Percentiles rank a stretch among this genome's conserved stretches.
Conservation (phyloP, 805 yeast species). For the Sporopachydermia quercuum region DNA sequence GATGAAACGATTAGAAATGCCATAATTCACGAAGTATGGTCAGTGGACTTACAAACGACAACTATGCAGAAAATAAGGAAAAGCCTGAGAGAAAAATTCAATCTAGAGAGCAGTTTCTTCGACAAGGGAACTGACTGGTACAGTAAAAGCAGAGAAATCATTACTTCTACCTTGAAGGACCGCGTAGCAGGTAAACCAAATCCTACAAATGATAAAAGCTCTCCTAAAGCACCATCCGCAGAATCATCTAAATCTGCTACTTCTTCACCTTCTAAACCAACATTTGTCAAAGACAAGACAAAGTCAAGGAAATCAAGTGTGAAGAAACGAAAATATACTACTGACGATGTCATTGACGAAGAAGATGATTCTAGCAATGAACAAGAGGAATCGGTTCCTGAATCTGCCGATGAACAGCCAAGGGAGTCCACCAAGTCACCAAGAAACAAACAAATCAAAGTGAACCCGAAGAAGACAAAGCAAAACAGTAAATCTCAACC, state of each 20-base stretch:
- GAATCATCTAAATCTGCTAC: too few species aligned
- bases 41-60: neutral
- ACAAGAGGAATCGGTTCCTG: neutral
- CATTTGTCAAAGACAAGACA: too few species aligned
- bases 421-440: neutral
- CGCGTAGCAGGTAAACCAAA: neutral
- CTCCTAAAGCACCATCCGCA: neutral
- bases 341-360: neutral
- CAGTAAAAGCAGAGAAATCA: neutral
- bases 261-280: too few species aligned
- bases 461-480: neutral
- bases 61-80: neutral
- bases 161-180: neutral
- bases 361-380: slow-evolving; percentile 1
- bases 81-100: neutral
- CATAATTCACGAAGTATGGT: neutral
- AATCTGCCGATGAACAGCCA: neutral
- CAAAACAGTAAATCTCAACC: neutral
- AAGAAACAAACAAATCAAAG: neutral
- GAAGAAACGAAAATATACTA: too few species aligned
- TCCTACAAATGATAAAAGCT: too few species aligned
- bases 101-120: neutral
- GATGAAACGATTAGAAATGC: neutral
- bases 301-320: too few species aligned
- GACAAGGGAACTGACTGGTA: neutral